These are phyloP conservation scores for Lactuca sativa DNA, from an alignment of 129 eudicot species.

Conservation along the genomic window DNA sequence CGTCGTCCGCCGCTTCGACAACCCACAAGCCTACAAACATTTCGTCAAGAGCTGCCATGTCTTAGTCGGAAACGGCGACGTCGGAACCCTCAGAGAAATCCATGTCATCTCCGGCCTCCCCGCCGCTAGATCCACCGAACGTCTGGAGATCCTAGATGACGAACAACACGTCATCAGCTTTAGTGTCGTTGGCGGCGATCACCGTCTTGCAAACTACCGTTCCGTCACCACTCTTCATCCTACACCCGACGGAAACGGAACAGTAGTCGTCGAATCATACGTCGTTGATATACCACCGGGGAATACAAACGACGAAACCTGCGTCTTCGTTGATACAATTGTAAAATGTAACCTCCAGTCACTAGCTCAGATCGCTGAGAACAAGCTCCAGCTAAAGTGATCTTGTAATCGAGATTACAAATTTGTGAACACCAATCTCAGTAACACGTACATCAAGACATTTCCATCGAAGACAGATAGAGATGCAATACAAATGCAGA, in stretches of 20 bases:
- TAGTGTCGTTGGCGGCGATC: constrained; percentile 91
- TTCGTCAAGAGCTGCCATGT: constrained; percentile 82
- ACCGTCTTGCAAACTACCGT: constrained; percentile 68
- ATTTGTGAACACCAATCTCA: constrained; percentile 2
- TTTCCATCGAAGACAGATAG: neutral
- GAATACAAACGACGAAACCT: constrained; percentile 74
- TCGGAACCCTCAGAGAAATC: constrained; percentile 70
- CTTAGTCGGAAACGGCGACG: constrained; percentile 62
- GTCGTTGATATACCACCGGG: constrained; percentile 83
- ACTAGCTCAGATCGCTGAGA: constrained; percentile 63
- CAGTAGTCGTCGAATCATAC: constrained; percentile 78
- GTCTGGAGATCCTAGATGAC: constrained; percentile 79
- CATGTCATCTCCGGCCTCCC: constrained; percentile 88
- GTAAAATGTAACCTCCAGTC: constrained; percentile 82
- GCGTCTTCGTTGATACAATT: constrained; percentile 79
- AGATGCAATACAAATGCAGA: constrained; percentile 4
- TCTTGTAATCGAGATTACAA: neutral
- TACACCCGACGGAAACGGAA: constrained; percentile 41
- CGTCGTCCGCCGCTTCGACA: constrained; percentile 85
- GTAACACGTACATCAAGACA: constrained; percentile 7
- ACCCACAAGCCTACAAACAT: constrained; percentile 91
- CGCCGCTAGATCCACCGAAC: constrained; percentile 67
- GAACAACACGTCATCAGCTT: constrained; percentile 76
- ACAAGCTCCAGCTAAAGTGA: constrained; percentile 32
- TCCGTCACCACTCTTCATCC: constrained; percentile 77